Evolutionary conservation across 2,329 filamentous ascomycete genomes (phyloP).

Genomic region (Pleurostoma richardsiae): DNA sequence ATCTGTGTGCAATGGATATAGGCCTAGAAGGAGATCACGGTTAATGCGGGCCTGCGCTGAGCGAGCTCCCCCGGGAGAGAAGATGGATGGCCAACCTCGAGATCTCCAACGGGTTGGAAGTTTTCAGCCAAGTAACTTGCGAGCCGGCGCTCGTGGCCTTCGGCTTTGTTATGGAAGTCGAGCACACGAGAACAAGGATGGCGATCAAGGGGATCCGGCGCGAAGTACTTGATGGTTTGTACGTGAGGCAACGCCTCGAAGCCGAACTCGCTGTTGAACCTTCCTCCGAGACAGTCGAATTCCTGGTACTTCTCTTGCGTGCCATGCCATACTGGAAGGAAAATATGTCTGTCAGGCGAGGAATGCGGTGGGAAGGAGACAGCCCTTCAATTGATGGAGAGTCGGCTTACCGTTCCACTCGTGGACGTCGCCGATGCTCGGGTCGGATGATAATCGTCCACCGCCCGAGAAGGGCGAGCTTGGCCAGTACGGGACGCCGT

Average conservation of each 20-base stretch:
- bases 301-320: constrained; percentile 72
- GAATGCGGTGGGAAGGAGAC: too few species aligned
- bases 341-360: too few species aligned
- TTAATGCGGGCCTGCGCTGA: neutral
- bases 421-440: constrained; percentile 73
- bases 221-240: constrained; percentile 62
- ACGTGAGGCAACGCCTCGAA: constrained; percentile 77
- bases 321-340: constrained; percentile 60
- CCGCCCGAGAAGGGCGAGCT: constrained; percentile 64
- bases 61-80: neutral
- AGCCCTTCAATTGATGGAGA: too few species aligned
- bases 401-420: constrained; percentile 60
- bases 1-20: constrained; percentile 52
- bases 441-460: constrained; percentile 59
- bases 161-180: constrained; percentile 79
- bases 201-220: constrained; percentile 47
- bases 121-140: constrained; percentile 72
- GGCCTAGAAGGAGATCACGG: constrained; percentile 22
- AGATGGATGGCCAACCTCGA: neutral
- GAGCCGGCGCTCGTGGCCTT: constrained; percentile 65
- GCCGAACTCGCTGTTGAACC: constrained; percentile 76
- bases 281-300: constrained; percentile 62
- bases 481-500: constrained; percentile 58
- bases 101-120: constrained; percentile 37
- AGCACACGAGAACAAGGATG: constrained; percentile 65